Base-by-base conservation (phyloP, 2,329 filamentous ascomycete species). In the Tolypocladium ovalisporum region DNA sequence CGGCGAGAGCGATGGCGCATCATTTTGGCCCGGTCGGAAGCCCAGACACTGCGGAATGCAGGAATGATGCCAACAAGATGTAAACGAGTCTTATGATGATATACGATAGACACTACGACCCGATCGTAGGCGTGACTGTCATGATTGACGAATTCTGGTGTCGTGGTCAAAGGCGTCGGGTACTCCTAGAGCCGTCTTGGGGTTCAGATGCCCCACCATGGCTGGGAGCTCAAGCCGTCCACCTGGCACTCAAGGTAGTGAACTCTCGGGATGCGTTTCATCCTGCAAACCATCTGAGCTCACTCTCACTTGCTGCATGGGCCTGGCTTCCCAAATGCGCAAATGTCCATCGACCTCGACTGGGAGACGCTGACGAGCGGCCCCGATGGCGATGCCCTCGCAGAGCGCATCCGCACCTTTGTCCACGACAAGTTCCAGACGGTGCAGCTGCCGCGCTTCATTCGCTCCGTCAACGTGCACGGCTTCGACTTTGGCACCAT, bases 281-380 rank as follows among this genome's bases (percentile, higher is more conserved):
- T 32, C 27, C 9, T 12, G 10, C 15, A 24, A 29, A 10, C 15
- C 44, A 19, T n/a, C 27, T 34, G 27, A 13, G 29, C 47, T 4
- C 17, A 12, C 6, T 22, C 47, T 35, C 47, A 15, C n/a, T 15
- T 15, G 47, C 12, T 52, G 19, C 29, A 52, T 52, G 9, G 47
- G 29, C 29, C 22, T 12, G 47, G 44, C 29, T 22, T 52, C 47
- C 4, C 47, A 13, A 34, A 37, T 49, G 51, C 55, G 47, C 60
- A 60, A 63, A 99, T 99, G 94, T 97, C 94, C 65, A 93, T 99
- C 77, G 92, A 97, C 69, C 87, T 99, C 71, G 91, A 96, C 74
- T 99, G 94, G 94, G 87, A 94, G 68, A 88, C 88, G 61, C 83
- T 97, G 68, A 97, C 93, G 27, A 86, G 85, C 61, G 94, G 94